Evolutionary conservation across 1,284 basidiomycete species (phyloP).

Genomic region (Sporisorium scitamineum): DNA sequence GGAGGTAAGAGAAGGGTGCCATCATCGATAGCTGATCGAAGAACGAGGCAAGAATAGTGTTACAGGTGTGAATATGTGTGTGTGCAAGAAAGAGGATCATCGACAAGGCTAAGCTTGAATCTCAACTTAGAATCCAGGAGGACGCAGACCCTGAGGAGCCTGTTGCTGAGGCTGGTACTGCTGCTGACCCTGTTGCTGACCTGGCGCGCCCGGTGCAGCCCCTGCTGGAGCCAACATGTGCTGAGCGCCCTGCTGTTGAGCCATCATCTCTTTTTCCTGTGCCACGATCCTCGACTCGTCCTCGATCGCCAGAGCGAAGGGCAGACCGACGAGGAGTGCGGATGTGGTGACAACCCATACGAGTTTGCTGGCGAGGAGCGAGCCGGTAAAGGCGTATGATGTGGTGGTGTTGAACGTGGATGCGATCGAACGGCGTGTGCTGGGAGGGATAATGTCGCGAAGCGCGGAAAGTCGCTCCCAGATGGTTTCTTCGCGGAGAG

Average conservation of each 20-base stretch:
- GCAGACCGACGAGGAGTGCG: conserved; percentile 90
- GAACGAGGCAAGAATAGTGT: conserved; percentile 11
- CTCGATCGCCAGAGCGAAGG: conserved; percentile 90
- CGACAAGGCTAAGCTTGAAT: neutral
- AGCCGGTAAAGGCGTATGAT: conserved; percentile 74
- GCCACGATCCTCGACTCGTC: conserved; percentile 93
- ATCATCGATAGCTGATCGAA: neutral
- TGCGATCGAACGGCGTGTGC: conserved; percentile 82
- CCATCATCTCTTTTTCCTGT: conserved; percentile 94
- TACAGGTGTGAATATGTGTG: conserved; percentile 5
- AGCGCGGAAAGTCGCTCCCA: conserved; percentile 89
- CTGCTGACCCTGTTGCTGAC: conserved; percentile 8
- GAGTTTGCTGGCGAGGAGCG: conserved; percentile 83
- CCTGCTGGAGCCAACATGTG: conserved; percentile 66
- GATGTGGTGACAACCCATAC: conserved; percentile 96
- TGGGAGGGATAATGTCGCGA: conserved; percentile 92
- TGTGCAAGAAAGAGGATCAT: no score
- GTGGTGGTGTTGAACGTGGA: conserved; percentile 76
- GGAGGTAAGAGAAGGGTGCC: neutral
- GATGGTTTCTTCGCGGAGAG: conserved; percentile 76
- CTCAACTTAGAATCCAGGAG: conserved; percentile 61
- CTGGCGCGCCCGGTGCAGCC: conserved; percentile 10
- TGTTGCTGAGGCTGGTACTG: conserved; percentile 21
- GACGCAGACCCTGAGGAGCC: conserved; percentile 56
- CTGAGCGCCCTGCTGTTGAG: conserved; percentile 90